Percentiles rank a stretch among this genome's conserved stretches.
Conservation (phyloP, 2,329 filamentous ascomycete genomes). For the Pseudofabraea citricarpa region DNA sequence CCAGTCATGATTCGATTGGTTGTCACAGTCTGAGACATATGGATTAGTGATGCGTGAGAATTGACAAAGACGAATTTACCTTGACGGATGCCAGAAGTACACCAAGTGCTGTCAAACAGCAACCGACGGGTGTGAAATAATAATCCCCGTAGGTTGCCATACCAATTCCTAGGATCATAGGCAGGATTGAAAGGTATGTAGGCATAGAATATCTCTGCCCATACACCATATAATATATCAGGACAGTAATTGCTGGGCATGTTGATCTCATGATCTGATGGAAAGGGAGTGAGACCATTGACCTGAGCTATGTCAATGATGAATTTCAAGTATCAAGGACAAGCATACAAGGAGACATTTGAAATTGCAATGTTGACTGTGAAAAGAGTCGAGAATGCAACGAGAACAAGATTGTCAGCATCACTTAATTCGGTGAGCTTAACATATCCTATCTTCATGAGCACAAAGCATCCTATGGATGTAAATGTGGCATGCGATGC, state of each 20-base stretch:
- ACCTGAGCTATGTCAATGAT: slow-evolving; percentile 15
- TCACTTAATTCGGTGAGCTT: slow-evolving; percentile 45
- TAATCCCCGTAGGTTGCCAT: slow-evolving; percentile 59
- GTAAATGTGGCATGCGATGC: slow-evolving; percentile 53
- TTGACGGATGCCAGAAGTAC: slow-evolving; percentile 45
- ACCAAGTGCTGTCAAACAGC: slow-evolving; percentile 48
- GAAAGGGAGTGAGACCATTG: slow-evolving; percentile 60
- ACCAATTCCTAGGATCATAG: slow-evolving; percentile 54
- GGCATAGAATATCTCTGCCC: slow-evolving; percentile 47
- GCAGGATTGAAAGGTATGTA: slow-evolving; percentile 56
- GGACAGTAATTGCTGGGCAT: slow-evolving; percentile 55
- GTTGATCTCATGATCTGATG: slow-evolving; percentile 61
- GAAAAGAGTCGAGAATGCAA: slow-evolving; percentile 56
- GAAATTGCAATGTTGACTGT: slow-evolving; percentile 60
- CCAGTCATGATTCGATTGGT: slow-evolving; percentile 63
- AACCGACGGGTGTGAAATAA: slow-evolving; percentile 54
- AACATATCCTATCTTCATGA: slow-evolving; percentile 48
- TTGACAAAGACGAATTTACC: not conserved
- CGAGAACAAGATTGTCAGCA: slow-evolving; percentile 49
- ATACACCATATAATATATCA: slow-evolving; percentile 55
- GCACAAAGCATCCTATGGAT: slow-evolving; percentile 47
- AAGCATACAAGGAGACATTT: slow-evolving; percentile 52
- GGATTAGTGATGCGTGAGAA: not conserved
- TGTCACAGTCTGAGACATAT: slow-evolving; percentile 49
- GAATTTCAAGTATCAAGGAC: slow-evolving; percentile 1